Evolutionary conservation across 805 yeast species (phyloP), one percentile per base, ranked within the genome.

Genomic region (Yarrowia divulgata): DNA sequence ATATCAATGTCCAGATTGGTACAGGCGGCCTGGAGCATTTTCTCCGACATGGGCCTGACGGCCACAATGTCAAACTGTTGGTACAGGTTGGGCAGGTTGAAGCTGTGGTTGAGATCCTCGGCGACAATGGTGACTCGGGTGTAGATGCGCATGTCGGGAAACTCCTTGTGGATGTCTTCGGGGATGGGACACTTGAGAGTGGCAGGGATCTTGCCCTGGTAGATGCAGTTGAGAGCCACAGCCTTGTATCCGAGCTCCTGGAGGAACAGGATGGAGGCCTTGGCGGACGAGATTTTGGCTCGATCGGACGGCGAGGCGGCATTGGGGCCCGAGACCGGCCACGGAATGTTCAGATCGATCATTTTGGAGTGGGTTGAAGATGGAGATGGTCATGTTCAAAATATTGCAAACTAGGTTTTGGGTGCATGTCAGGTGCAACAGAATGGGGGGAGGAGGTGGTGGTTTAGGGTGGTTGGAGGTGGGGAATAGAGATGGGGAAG

Each of bases 1-100:
- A 95, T 71, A 79, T 95, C 98, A 52, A 93, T 82, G 70, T 93
- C 97, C 57, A 93, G 80, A 70, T 87, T 87, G 1, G 91, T 83
- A 23, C 93, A 87, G 2, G 95, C 89, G 64, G 89, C 80, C 60
- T 90, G 88, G 16, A 95, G 80, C 5, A 93, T 90, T 76, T 87
- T 89, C 76, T 95, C 99, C 64, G 89, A 85, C 29, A 81, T 74
- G 0, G 99, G 99, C 72, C 88, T 85, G 0, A 94, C 88, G 0
- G 97, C 91, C 8, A 95, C 82, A 2, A 95, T 78, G 76, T 95
- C 98, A 76, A 90, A 95, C 77, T 79, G 78, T 79, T 77, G 77
- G 77, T 74, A 71, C n/a, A 76, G 70, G 18, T 71, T 60, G 72
- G 85, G 79, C 40, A 88, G 78, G 34, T 85, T 86, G 73, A 89